Base-by-base conservation (phyloP, 805 yeast species). In the Candida berthetii region DNA sequence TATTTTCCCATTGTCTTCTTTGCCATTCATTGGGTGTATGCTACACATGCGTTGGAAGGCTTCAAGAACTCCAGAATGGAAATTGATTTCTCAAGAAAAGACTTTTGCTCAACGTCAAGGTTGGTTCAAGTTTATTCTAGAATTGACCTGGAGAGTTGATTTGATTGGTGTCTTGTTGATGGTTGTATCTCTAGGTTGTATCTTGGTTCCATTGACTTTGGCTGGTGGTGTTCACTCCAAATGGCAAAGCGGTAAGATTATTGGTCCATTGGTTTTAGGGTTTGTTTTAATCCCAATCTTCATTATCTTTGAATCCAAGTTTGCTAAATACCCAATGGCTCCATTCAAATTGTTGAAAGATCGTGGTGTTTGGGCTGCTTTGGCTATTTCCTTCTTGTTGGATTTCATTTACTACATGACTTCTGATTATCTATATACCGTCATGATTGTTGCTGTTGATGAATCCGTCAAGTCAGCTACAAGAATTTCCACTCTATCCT, bases 361-460 rank as follows among this genome's bases (percentile, higher is more conserved):
- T 58, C 74, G 88, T 49, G 85, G 84, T 46, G 80, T 84, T 27
- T 81, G 86, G 83, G 65, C 86, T 13, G 84, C 90, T n/a, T 53
- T 82, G 43, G 53, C 68, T 25, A 70, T 82, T 46, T 82, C 77
- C 3, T 60, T 81, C 43, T 61, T 82, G 46, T 66, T 81, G 44
- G 74, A 81, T 61, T 72, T 80, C 54, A 66, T 80, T 41, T 82
- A 75, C 73, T 73, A 78, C 58, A 75, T 82, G 82, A 87, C 82
- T 39, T 76, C 78, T 45, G 85, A 79, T 50, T 85, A 72, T 58
- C 58, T 85, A 59, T 83, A 79, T 61, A 72, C 89, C 0, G 82
- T 82, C 18, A 64, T 85, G 45, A 52, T 77, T 36, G 85, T 83
- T 25, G 82, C 82, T 3, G 74, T 82, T 55, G 64, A 76, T 52